A percentile compares a stretch with the other conserved stretches of the same genome.
Conservation (phyloP, 176 grass and related monocot species). For the Themeda triandra region DNA sequence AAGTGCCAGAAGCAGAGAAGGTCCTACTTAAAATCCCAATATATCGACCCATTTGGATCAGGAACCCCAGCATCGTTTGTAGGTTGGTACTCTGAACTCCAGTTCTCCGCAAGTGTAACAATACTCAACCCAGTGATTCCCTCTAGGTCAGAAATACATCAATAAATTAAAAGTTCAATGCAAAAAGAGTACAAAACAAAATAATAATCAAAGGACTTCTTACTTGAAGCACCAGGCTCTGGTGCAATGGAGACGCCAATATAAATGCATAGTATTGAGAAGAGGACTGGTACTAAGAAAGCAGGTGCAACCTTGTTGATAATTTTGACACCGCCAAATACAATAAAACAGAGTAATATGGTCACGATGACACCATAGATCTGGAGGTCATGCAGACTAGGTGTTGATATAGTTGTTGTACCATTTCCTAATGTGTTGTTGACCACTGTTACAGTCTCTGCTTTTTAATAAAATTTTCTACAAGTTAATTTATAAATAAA, state of each 20-base stretch:
- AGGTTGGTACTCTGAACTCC: slow-evolving; percentile 75
- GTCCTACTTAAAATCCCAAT: slow-evolving; percentile 93
- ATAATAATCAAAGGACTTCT: slow-evolving; percentile 28
- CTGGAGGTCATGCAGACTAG: slow-evolving; percentile 89
- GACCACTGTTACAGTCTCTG: slow-evolving; percentile 81
- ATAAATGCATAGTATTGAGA: slow-evolving; percentile 90
- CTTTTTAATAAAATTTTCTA: slow-evolving; percentile 9
- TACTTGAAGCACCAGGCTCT: slow-evolving; percentile 54
- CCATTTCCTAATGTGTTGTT: slow-evolving; percentile 45
- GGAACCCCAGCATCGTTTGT: slow-evolving; percentile 89
- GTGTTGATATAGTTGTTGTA: slow-evolving; percentile 65
- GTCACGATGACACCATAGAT: slow-evolving; percentile 82
- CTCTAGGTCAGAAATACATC: slow-evolving; percentile 32
- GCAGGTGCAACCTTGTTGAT: slow-evolving; percentile 93
- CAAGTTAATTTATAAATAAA: slow-evolving; percentile 15
- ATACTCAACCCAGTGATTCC: slow-evolving; percentile 77
- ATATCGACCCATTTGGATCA: slow-evolving; percentile 70
- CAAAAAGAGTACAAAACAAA: neutral
- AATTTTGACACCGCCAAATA: slow-evolving; percentile 96
- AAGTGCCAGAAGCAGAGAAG: neutral
- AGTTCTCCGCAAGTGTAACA: slow-evolving; percentile 69
- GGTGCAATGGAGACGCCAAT: slow-evolving; percentile 75
- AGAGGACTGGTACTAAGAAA: slow-evolving; percentile 81
- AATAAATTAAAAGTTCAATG: neutral
- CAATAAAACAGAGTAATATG: slow-evolving; percentile 89